Conservation (phyloP, 495 filamentous ascomycete species). For the Cryomyces minteri region DNA sequence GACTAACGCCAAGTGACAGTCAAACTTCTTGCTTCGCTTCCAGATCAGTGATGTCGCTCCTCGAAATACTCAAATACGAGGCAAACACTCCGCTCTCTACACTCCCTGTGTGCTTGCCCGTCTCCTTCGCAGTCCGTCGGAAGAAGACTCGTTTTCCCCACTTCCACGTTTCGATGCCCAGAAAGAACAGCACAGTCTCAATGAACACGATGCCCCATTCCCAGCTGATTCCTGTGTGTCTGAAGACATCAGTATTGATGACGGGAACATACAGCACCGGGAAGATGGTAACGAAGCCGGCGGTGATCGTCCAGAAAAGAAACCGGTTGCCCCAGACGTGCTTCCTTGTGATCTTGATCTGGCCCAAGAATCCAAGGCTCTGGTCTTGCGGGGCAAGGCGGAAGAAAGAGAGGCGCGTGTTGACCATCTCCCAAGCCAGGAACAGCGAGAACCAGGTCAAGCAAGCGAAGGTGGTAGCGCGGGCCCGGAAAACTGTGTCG, state of each 20-base stretch:
- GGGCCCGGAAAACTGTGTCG: slow-evolving; percentile 50
- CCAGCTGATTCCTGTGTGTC: slow-evolving; percentile 54
- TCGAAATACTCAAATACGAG: slow-evolving; percentile 9
- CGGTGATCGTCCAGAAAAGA: slow-evolving; percentile 53
- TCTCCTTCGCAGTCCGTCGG: slow-evolving; percentile 5
- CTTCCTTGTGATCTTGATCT: slow-evolving; percentile 4
- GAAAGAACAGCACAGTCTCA: slow-evolving; percentile 37
- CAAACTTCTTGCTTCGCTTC: no score
- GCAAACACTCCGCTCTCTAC: slow-evolving; percentile 12
- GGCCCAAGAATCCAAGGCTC: no score
- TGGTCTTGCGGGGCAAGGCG: slow-evolving; percentile 28
- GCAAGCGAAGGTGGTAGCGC: slow-evolving; percentile 58
- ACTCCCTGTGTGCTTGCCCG: slow-evolving; percentile 2
- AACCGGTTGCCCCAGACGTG: slow-evolving; percentile 55
- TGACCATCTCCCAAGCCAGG: slow-evolving; percentile 29
- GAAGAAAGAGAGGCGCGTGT: slow-evolving; percentile 14
- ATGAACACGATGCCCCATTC: slow-evolving; percentile 51
- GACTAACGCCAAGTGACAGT: no score
- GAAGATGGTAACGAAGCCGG: slow-evolving; percentile 49
- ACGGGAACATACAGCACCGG: slow-evolving; percentile 56
- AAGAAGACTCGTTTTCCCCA: slow-evolving; percentile 32
- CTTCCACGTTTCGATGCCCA: slow-evolving; percentile 51
- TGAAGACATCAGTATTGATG: slow-evolving; percentile 52
- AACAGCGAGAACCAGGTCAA: slow-evolving; percentile 58
- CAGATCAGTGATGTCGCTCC: no score